Evolutionary conservation across 306 rosid species (phyloP).

Genomic region (Corylus heterophylla): DNA sequence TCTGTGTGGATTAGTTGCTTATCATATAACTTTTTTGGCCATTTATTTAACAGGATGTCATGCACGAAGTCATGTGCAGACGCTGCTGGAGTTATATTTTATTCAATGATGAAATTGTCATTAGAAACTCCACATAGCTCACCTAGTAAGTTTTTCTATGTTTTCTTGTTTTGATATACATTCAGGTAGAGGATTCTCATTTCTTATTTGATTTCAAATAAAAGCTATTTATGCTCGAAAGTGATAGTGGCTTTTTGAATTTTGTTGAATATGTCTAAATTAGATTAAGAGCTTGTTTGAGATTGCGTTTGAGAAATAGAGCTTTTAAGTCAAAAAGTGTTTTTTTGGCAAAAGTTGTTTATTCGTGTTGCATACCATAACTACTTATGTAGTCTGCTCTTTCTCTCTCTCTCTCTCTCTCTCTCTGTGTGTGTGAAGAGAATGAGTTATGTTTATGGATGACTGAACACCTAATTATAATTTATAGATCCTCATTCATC

Average conservation of each 20-base stretch:
- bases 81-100: conserved; percentile 92
- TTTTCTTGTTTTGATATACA: neutral
- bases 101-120: conserved; percentile 77
- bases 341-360: neutral
- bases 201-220: conserved; percentile 2
- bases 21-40: conserved; percentile 9
- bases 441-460: neutral
- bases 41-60: conserved; percentile 64
- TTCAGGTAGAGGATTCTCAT: neutral
- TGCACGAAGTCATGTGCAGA: conserved; percentile 76
- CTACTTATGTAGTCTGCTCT: neutral
- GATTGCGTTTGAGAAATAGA: too few species aligned
- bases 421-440: neutral
- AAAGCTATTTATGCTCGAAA: neutral
- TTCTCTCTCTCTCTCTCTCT: neutral
- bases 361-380: neutral
- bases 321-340: too few species aligned
- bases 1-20: conserved; percentile 15
- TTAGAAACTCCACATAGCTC: conserved; percentile 60
- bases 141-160: conserved; percentile 52
- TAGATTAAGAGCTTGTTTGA: neutral
- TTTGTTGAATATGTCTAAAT: neutral
- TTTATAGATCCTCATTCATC: neutral
- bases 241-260: neutral
- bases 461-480: neutral